Base-by-base conservation (phyloP, 148 eudicot species). In the Rhododendron henanense region DNA sequence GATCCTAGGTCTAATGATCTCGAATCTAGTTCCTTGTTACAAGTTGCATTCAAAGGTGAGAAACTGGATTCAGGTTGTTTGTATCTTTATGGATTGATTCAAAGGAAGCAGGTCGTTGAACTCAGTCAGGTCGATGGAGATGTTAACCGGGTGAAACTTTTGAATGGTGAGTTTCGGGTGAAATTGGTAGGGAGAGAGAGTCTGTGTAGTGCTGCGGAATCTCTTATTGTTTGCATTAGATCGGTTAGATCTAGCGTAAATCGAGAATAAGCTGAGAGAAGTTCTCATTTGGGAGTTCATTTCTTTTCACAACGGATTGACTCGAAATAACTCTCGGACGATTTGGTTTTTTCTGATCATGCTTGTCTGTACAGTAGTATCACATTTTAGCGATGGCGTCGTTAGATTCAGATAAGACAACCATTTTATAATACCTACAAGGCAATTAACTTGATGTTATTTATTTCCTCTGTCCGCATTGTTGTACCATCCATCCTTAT, bases 11-110 rank as follows among this genome's bases (percentile, higher is more conserved):
- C 95, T 51, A 88, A 87, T 45, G 91, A 92, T 85, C 77, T 79
- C 31, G 93, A 92, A 67, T 88, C 94, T 48, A 89, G 81, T 53
- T 92, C 92, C 44, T 79, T 95, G 50, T 88, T 95, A 79, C 89
- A 91, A 88, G 92, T 91, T 25, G 90, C 84, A 84, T 87, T 95
- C 25, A 65, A 82, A 79, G 89, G 90, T 1, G 93, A 88, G 81
- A 92, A 87, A 84, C 48, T 82, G 41, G 94, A 86, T 48, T 83
- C 84, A 33, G 92, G 81, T 25, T 35, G 73, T 78, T 76, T 91
- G 45, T 87, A 90, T 93, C 83, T 95, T 67, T 95, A 93, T 87
- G 93, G 94, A 51, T 82, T 94, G 89, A 82, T 94, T 48, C 81
- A 84, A 23, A 90, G 90, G 86, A 83, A 69, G 63, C 92, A 31